Evolutionary conservation across 495 filamentous ascomycete genomes (phyloP).

Genomic region (Neurospora terricola): DNA sequence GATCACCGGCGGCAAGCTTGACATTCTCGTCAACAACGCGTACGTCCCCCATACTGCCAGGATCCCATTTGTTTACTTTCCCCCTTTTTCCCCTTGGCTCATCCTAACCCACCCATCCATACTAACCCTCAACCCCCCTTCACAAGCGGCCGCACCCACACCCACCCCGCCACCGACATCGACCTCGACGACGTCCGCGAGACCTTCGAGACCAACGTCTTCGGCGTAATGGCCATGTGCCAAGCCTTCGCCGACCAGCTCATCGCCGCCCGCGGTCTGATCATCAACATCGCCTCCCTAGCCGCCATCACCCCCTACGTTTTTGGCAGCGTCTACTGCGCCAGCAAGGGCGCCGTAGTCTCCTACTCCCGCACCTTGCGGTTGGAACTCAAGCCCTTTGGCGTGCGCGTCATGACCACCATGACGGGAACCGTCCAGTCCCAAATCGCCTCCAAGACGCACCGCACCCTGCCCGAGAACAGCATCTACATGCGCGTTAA

Average conservation of each 20-base stretch:
- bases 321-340: constrained; percentile 42
- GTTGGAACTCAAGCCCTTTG: constrained; percentile 44
- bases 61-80: not conserved
- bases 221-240: constrained; percentile 44
- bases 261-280: constrained; percentile 39
- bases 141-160: constrained; percentile 39
- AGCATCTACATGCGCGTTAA: constrained; percentile 32
- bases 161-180: constrained; percentile 44
- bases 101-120: not conserved
- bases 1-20: constrained; percentile 48
- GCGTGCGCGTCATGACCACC: constrained; percentile 43
- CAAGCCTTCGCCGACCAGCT: constrained; percentile 46
- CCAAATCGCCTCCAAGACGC: constrained; percentile 29
- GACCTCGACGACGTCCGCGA: constrained; percentile 38
- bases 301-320: constrained; percentile 35
- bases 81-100: not conserved
- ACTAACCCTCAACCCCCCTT: not conserved
- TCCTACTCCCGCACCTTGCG: constrained; percentile 42
- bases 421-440: constrained; percentile 41
- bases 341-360: constrained; percentile 42
- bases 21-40: constrained; percentile 62
- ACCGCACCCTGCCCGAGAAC: constrained; percentile 26
- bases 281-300: constrained; percentile 47
- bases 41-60: constrained; percentile 12
- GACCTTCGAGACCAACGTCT: constrained; percentile 56